A percentile compares a stretch with the other conserved stretches of the same genome.
Conservation (phyloP, 1,284 basidiomycete species). For the Cystobasidiaceae sp. region DNA sequence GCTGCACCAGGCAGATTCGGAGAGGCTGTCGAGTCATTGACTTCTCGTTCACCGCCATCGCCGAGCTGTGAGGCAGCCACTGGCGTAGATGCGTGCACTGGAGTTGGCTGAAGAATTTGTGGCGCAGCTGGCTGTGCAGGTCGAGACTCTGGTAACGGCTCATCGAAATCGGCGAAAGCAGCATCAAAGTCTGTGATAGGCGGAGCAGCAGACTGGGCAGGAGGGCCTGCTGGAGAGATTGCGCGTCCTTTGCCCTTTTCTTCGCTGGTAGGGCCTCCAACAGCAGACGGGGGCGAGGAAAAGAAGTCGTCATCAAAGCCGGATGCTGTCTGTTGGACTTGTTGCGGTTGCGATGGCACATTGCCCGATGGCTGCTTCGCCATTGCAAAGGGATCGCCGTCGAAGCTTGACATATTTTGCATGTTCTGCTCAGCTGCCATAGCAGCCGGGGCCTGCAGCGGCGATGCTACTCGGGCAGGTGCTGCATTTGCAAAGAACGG, state of each 20-base stretch:
- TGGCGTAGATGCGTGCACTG: not conserved
- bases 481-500: constrained; percentile 36
- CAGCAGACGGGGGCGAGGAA: not conserved
- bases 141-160: not conserved
- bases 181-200: constrained; percentile 37
- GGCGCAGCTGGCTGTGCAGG: not conserved
- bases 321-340: not conserved
- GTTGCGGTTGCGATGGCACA: not conserved
- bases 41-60: not conserved
- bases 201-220: not conserved
- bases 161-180: constrained; percentile 42
- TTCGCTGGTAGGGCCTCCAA: not conserved
- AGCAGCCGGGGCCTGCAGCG: constrained; percentile 55
- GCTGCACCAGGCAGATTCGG: not conserved
- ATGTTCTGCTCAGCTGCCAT: not conserved
- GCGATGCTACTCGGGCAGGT: constrained; percentile 46
- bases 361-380: constrained; percentile 4
- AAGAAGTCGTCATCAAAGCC: constrained; percentile 40
- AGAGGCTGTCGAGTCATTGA: too few species aligned
- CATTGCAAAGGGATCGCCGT: constrained; percentile 58
- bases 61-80: not conserved
- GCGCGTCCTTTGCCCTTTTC: not conserved
- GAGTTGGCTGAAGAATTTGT: not conserved
- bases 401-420: not conserved
- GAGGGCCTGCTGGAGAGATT: not conserved